A percentile compares a stretch with the other conserved stretches of the same genome.
Conservation (phyloP, 2,329 filamentous ascomycete genomes). For the Colletotrichum paranaense region DNA sequence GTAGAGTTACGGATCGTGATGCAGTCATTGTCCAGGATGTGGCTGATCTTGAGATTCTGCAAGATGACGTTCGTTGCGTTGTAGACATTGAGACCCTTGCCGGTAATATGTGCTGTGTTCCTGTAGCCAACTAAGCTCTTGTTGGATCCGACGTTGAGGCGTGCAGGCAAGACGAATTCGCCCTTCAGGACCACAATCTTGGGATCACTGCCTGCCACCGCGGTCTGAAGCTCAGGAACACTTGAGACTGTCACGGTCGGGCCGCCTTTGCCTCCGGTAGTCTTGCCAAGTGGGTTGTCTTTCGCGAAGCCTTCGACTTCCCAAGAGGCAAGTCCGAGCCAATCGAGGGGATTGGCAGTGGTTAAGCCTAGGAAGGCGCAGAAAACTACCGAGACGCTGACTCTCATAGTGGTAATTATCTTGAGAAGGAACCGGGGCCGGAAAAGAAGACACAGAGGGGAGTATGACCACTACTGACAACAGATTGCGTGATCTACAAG, state of each 20-base stretch:
- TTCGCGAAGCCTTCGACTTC: conserved; percentile 41
- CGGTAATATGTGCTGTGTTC: conserved; percentile 47
- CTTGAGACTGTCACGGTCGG: conserved; percentile 59
- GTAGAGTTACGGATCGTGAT: conserved; percentile 58
- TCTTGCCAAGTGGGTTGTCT: conserved; percentile 50
- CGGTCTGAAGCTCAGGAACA: conserved; percentile 54
- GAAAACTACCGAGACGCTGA: conserved; percentile 16
- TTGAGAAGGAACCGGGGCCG: not conserved
- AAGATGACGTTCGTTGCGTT: conserved; percentile 53
- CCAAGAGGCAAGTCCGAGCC: conserved; percentile 40
- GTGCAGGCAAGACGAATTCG: conserved; percentile 51
- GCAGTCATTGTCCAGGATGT: conserved; percentile 53
- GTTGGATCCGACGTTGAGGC: conserved; percentile 57
- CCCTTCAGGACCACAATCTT: conserved; percentile 57
- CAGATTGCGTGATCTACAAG: not conserved
- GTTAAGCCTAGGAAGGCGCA: conserved; percentile 10
- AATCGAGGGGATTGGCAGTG: conserved; percentile 35
- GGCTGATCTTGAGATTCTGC: conserved; percentile 49
- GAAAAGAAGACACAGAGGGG: not conserved
- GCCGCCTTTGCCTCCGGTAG: conserved; percentile 55
- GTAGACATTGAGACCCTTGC: conserved; percentile 49
- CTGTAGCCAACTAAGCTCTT: conserved; percentile 54
- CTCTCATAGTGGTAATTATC: conserved; percentile 15
- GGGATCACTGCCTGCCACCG: conserved; percentile 53
- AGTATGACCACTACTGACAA: not conserved